Evolutionary conservation across 352 stramenopile genomes (phyloP).

Genomic region (Phytophthora niederhauseri): DNA sequence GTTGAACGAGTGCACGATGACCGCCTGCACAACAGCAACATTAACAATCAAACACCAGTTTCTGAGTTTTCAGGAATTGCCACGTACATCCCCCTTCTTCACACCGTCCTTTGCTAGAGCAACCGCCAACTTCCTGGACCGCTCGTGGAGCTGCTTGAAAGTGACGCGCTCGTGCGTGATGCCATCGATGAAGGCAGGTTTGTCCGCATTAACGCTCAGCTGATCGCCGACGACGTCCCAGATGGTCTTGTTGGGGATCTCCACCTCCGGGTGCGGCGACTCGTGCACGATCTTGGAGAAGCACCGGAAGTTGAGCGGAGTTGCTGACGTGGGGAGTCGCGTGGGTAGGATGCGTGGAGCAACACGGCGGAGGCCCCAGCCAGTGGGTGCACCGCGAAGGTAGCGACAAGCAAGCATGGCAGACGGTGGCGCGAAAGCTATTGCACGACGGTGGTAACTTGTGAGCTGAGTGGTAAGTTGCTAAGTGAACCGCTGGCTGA

Average conservation of each 20-base stretch:
- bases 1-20: conserved; percentile 63
- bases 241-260: conserved; percentile 41
- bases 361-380: too few relatives aligned
- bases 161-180: conserved; percentile 42
- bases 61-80: background rate
- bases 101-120: conserved; percentile 42
- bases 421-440: too few relatives aligned
- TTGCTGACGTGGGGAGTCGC: too few relatives aligned
- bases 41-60: background rate
- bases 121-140: conserved; percentile 32
- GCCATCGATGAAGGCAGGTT: conserved; percentile 42
- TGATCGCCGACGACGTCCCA: conserved; percentile 46
- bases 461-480: too few relatives aligned
- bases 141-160: conserved; percentile 36
- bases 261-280: conserved; percentile 33
- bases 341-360: too few relatives aligned
- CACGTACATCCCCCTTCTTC: conserved; percentile 43
- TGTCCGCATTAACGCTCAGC: conserved; percentile 22
- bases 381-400: too few relatives aligned
- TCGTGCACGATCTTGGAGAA: conserved; percentile 36
- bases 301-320: too few relatives aligned
- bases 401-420: too few relatives aligned
- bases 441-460: too few relatives aligned
- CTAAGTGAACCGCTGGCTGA: too few relatives aligned
- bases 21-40: conserved; percentile 29